Evolutionary conservation across 179 eudicot species (phyloP).

Genomic region (Spinacia oleracea): DNA sequence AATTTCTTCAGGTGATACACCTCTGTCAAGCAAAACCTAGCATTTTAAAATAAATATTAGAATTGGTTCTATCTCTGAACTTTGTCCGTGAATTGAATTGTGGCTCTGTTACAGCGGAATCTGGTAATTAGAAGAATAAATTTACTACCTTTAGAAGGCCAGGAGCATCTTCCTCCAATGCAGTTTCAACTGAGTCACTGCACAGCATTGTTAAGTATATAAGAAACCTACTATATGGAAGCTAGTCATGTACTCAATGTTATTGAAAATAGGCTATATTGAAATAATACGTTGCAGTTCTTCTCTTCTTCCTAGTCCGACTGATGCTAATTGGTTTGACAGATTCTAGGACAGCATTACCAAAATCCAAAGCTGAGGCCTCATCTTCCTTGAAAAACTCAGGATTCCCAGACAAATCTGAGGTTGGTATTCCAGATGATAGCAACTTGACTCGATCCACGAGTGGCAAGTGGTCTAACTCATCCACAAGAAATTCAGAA

Average conservation of each 20-base stretch:
- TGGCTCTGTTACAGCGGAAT: background rate
- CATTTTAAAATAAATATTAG: conserved; percentile 3
- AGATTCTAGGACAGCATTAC: conserved; percentile 41
- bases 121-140: conserved; percentile 1
- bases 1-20: conserved; percentile 66
- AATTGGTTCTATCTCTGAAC: background rate
- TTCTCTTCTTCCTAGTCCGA: conserved; percentile 57
- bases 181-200: conserved; percentile 87
- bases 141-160: conserved; percentile 76
- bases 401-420: conserved; percentile 22
- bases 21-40: conserved; percentile 82
- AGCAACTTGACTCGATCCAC: conserved; percentile 60
- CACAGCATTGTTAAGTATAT: conserved; percentile 26
- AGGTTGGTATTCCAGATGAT: conserved; percentile 38
- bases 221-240: conserved; percentile 22
- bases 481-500: conserved; percentile 47
- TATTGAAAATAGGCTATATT: background rate
- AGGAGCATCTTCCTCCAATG: conserved; percentile 97
- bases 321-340: conserved; percentile 41
- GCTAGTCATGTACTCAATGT: background rate
- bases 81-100: background rate
- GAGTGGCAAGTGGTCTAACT: conserved; percentile 72
- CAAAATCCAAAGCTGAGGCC: conserved; percentile 33
- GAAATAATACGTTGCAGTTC: conserved; percentile 67
- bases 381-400: conserved; percentile 26